A percentile compares a stretch with the other conserved stretches of the same genome.
These are phyloP conservation scores for Perkinsus olseni DNA, from an alignment of 169 alveolate species.

Conservation along the genomic window DNA sequence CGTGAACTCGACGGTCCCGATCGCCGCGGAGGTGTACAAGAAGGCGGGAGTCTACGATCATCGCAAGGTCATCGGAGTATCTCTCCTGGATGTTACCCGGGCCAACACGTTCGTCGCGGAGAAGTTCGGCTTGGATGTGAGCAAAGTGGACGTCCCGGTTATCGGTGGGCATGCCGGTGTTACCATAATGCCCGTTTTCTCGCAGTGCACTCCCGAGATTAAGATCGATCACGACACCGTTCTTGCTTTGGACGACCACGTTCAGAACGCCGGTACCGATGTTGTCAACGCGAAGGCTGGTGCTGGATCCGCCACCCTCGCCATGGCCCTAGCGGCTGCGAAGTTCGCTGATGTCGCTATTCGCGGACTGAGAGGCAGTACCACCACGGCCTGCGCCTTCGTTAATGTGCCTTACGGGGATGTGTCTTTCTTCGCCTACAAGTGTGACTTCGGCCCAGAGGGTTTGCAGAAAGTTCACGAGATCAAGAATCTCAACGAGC, in stretches of 20 bases:
- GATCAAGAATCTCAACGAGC: neutral
- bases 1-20: constrained; percentile 34
- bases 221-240: neutral
- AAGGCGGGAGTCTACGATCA: constrained; percentile 36
- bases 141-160: constrained; percentile 36
- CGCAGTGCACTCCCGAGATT: neutral
- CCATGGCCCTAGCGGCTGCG: constrained; percentile 17
- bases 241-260: neutral
- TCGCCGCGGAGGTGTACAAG: constrained; percentile 9
- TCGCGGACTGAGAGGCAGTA: neutral
- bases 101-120: constrained; percentile 40
- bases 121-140: constrained; percentile 32
- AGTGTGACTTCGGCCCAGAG: constrained; percentile 1
- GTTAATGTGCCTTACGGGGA: neutral
- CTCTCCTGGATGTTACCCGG: constrained; percentile 40
- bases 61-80: constrained; percentile 43
- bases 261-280: constrained; percentile 10
- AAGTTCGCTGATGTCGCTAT: neutral
- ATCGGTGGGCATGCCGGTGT: constrained; percentile 50
- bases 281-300: constrained; percentile 15
- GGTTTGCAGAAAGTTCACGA: neutral
- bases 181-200: constrained; percentile 1
- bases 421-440: neutral
- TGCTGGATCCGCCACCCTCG: constrained; percentile 9
- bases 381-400: constrained; percentile 4